Conservation (phyloP, 768 basidiomycete genomes). For the Tricholoma matsutake region DNA sequence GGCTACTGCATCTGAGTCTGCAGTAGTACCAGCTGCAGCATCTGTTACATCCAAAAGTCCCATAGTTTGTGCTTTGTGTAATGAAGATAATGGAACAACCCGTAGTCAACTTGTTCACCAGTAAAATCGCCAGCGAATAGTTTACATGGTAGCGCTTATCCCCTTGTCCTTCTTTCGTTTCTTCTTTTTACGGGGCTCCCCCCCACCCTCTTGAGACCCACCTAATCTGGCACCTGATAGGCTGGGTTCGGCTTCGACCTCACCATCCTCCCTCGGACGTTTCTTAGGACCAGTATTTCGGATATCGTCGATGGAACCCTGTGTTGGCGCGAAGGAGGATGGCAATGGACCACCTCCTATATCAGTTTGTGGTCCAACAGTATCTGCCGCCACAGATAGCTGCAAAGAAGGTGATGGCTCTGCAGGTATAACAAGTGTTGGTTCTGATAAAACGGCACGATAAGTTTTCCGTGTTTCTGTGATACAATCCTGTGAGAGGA, state of each 20-base stretch:
- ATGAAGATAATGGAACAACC: too few species aligned
- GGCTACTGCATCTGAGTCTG: too few species aligned
- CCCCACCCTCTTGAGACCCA: constrained; percentile 1
- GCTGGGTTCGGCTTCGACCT: constrained; percentile 10
- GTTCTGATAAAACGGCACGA: constrained; percentile 76
- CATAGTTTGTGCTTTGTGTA: too few species aligned
- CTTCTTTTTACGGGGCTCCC: constrained; percentile 27
- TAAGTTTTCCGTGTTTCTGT: constrained; percentile 81
- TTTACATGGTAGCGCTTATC: background rate
- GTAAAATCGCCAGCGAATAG: background rate
- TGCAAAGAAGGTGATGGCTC: constrained; percentile 2
- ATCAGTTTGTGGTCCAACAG: background rate
- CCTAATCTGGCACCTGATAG: background rate
- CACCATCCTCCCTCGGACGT: constrained; percentile 17
- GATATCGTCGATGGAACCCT: background rate
- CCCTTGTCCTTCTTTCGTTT: constrained; percentile 24
- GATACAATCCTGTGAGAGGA: background rate
- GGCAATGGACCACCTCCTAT: background rate
- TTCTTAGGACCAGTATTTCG: constrained; percentile 11
- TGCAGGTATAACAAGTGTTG: constrained; percentile 57
- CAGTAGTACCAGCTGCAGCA: too few species aligned
- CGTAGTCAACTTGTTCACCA: too few species aligned
- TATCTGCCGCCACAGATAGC: background rate
- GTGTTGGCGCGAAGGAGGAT: background rate
- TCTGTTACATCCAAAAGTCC: too few species aligned